A percentile compares a stretch with the other conserved stretches of the same genome.
phyloP scores from a whole-genome alignment of 2,329 filamentous ascomycete species.

The Phoma sp. region DNA sequence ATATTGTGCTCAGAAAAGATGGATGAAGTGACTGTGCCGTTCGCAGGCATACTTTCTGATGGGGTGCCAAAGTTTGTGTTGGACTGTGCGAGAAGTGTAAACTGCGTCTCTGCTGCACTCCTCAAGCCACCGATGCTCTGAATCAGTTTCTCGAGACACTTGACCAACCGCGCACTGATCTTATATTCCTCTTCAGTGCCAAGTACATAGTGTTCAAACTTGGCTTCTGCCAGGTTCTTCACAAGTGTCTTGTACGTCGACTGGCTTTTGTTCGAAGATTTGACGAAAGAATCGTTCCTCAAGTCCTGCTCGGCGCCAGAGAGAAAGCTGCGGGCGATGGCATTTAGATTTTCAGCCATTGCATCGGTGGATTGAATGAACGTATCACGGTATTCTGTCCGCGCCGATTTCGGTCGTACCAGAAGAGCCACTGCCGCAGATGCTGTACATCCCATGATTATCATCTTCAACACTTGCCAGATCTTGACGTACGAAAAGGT shows the following conservation, averaged over 20 bases:
- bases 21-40: constrained; percentile 33
- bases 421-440: constrained; percentile 64
- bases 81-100: constrained; percentile 77
- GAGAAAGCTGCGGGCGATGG: constrained; percentile 83
- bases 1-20: constrained; percentile 33
- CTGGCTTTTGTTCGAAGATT: constrained; percentile 69
- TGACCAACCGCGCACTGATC: constrained; percentile 79
- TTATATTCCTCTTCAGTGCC: constrained; percentile 81
- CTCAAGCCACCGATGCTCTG: constrained; percentile 90
- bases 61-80: constrained; percentile 29
- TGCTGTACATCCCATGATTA: constrained; percentile 65
- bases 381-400: constrained; percentile 74
- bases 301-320: constrained; percentile 83
- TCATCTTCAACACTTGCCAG: constrained; percentile 68
- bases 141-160: constrained; percentile 82
- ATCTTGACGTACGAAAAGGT: constrained; percentile 85
- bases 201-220: constrained; percentile 84
- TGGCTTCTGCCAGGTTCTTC: constrained; percentile 82
- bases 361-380: constrained; percentile 77
- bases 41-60: constrained; percentile 17
- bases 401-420: constrained; percentile 80
- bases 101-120: constrained; percentile 89
- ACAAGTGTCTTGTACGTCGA: constrained; percentile 73
- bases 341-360: constrained; percentile 80
- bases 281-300: constrained; percentile 68